Percentiles rank a stretch among this genome's conserved stretches.
Evolutionary conservation across 2,329 filamentous ascomycete genomes (phyloP).

Genomic region (Dichotomopilus funicola): DNA sequence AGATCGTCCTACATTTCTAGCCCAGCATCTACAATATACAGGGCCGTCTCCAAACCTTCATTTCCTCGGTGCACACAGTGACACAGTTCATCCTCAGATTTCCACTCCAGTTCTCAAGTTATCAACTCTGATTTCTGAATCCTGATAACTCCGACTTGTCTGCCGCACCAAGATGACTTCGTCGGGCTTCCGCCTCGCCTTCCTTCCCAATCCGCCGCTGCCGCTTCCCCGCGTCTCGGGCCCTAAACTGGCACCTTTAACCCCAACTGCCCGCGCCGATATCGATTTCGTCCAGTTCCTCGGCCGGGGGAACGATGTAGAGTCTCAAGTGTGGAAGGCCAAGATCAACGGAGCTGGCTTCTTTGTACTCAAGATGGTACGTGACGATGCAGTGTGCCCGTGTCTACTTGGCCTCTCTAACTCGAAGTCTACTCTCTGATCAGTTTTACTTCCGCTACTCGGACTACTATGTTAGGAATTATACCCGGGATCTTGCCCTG

Average conservation of each 20-base stretch:
- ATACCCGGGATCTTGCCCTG: background rate
- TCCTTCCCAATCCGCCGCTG: background rate
- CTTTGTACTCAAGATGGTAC: constrained; percentile 11
- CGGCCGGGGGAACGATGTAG: background rate
- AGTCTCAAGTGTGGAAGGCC: constrained; percentile 10
- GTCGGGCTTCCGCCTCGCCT: background rate
- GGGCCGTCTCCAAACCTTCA: too few species aligned
- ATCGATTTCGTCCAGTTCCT: constrained; percentile 8
- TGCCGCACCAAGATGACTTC: too few species aligned
- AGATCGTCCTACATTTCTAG: too few species aligned
- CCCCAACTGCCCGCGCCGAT: constrained; percentile 1
- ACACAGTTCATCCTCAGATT: too few species aligned
- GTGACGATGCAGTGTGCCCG: background rate
- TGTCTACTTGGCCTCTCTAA: background rate
- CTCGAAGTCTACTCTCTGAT: background rate
- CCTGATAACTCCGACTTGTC: too few species aligned
- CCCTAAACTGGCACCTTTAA: constrained; percentile 14
- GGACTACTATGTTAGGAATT: background rate
- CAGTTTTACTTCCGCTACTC: background rate
- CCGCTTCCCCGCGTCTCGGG: constrained; percentile 8
- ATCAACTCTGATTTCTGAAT: too few species aligned
- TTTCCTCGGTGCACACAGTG: too few species aligned
- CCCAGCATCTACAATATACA: too few species aligned
- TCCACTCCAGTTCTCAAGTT: too few species aligned
- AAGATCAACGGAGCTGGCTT: background rate